Percentiles rank a stretch among this genome's conserved stretches.
Conservation (phyloP, 2,329 filamentous ascomycete genomes). For the Lasiodiplodia sp. region DNA sequence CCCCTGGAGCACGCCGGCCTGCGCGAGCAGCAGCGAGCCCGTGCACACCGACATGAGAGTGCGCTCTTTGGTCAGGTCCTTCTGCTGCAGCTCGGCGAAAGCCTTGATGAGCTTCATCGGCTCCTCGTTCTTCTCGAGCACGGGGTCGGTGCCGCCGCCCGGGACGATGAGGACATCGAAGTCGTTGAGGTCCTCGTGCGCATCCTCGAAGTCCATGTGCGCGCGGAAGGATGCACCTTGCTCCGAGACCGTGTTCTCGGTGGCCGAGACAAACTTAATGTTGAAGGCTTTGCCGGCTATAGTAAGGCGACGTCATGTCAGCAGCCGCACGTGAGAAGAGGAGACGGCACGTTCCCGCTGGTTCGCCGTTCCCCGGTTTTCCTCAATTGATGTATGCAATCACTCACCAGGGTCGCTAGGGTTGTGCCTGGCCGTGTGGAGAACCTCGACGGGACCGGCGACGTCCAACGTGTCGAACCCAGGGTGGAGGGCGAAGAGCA, state of each 20-base stretch:
- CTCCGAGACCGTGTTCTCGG: constrained; percentile 57
- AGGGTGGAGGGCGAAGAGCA: constrained; percentile 65
- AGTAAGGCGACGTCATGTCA: not conserved
- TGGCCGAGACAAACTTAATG: constrained; percentile 58
- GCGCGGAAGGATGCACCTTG: constrained; percentile 75
- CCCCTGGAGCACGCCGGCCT: constrained; percentile 78
- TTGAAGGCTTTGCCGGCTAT: constrained; percentile 62
- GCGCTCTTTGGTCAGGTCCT: constrained; percentile 79
- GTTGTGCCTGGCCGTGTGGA: constrained; percentile 62
- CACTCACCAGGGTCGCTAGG: constrained; percentile 58
- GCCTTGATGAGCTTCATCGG: constrained; percentile 76
- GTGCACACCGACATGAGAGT: constrained; percentile 83
- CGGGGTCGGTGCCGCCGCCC: constrained; percentile 70
- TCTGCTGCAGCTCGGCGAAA: constrained; percentile 81
- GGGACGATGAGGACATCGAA: constrained; percentile 82
- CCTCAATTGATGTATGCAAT: not conserved
- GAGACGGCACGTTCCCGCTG: constrained; percentile 1
- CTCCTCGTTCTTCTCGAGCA: constrained; percentile 60
- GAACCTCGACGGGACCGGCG: constrained; percentile 65
- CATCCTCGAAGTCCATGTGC: constrained; percentile 81
- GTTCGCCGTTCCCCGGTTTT: not conserved
- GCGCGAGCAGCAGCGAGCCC: constrained; percentile 77
- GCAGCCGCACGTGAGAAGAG: not conserved
- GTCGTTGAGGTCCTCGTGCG: constrained; percentile 73
- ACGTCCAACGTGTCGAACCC: constrained; percentile 66